phyloP scores from a whole-genome alignment of 2,329 filamentous ascomycete genomes.

The Neospermospora avenae region DNA sequence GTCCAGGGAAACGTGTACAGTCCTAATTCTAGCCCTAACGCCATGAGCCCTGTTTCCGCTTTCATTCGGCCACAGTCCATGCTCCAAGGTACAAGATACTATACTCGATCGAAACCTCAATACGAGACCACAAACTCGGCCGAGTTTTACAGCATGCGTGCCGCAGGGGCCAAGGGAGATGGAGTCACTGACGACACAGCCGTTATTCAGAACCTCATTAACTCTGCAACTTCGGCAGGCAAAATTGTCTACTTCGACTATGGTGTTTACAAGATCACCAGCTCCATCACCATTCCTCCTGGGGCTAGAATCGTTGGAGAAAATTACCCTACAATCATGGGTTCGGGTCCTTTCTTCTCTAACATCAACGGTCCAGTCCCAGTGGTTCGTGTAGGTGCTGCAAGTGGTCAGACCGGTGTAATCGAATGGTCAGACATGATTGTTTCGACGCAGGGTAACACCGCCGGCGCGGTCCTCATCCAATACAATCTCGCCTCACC shows the following conservation, averaged over 20 bases:
- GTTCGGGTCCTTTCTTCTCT: conserved; percentile 43
- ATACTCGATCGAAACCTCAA: conserved; percentile 51
- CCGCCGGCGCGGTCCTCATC: conserved; percentile 59
- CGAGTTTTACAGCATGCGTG: conserved; percentile 44
- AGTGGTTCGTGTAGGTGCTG: conserved; percentile 31
- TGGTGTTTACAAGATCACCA: conserved; percentile 51
- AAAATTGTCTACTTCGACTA: conserved; percentile 55
- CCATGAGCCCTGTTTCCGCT: conserved; percentile 42
- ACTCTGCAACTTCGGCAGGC: conserved; percentile 44
- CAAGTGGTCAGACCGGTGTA: conserved; percentile 49
- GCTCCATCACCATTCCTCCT: conserved; percentile 45
- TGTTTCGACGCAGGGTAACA: conserved; percentile 54
- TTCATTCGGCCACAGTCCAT: conserved; percentile 42
- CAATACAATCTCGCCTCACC: conserved; percentile 57
- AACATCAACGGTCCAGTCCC: conserved; percentile 43
- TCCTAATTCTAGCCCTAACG: conserved; percentile 40
- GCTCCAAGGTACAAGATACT: conserved; percentile 46
- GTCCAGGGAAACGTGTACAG: conserved; percentile 74
- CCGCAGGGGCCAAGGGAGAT: conserved; percentile 45
- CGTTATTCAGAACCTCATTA: conserved; percentile 56
- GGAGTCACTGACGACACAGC: conserved; percentile 57
- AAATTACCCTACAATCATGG: conserved; percentile 41
- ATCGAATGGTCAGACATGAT: conserved; percentile 64
- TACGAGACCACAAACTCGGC: conserved; percentile 41
- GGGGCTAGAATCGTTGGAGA: conserved; percentile 41